phyloP scores from a whole-genome alignment of 129 eudicot species.

The Helichrysum umbraculigerum region DNA sequence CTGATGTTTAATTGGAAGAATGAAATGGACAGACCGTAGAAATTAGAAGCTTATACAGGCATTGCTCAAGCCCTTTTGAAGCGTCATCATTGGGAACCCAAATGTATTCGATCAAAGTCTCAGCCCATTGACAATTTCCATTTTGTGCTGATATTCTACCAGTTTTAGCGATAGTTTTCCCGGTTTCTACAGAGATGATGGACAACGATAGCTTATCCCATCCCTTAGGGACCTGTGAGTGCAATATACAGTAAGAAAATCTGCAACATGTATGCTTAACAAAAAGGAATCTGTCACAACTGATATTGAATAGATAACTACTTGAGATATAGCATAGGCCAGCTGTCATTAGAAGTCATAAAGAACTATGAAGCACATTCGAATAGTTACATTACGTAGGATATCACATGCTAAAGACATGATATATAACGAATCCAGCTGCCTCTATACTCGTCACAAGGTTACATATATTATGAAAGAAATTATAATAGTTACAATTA shows the following conservation, averaged over 20 bases:
- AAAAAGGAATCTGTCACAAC: conserved; percentile 1
- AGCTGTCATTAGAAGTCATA: conserved; percentile 17
- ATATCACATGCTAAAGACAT: neutral
- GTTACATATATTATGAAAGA: conserved; percentile 24
- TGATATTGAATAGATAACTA: conserved; percentile 8
- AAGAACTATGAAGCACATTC: conserved; percentile 29
- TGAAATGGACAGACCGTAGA: conserved; percentile 49
- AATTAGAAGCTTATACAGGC: conserved; percentile 57
- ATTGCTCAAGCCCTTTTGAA: conserved; percentile 47
- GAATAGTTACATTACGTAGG: conserved; percentile 1
- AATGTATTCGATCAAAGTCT: conserved; percentile 48
- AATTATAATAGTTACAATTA: conserved; percentile 10
- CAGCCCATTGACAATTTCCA: conserved; percentile 71
- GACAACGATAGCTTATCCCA: conserved; percentile 74
- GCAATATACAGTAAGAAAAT: conserved; percentile 27
- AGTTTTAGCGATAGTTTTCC: conserved; percentile 56
- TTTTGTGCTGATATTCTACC: conserved; percentile 54
- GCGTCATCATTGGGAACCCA: conserved; percentile 52
- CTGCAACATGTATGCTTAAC: conserved; percentile 19
- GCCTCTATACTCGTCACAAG: neutral
- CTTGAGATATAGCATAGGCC: conserved; percentile 11
- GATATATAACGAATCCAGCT: conserved; percentile 3
- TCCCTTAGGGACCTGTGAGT: conserved; percentile 75
- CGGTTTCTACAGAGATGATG: conserved; percentile 62
- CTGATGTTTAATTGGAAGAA: conserved; percentile 17